Evolutionary conservation across 148 eudicot species (phyloP).

Genomic region (Chenopodium formosanum): DNA sequence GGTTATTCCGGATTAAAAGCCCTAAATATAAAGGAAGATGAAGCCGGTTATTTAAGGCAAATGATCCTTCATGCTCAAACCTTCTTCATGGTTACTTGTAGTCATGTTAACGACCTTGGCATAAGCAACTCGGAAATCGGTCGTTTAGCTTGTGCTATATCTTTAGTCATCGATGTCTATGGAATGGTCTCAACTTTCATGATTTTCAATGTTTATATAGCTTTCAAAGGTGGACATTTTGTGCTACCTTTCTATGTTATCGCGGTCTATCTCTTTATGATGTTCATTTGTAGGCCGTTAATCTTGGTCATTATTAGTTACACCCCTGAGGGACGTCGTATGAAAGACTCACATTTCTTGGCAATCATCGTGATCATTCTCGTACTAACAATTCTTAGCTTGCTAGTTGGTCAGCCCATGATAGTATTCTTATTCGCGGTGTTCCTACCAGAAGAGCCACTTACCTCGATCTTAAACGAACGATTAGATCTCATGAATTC

Average conservation of each 20-base stretch:
- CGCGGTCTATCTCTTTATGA: background rate
- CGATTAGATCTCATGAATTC: constrained; percentile 13
- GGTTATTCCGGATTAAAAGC: background rate
- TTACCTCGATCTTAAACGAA: constrained; percentile 6
- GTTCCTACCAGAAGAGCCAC: constrained; percentile 27
- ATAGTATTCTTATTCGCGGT: constrained; percentile 14
- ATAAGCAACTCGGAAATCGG: constrained; percentile 23
- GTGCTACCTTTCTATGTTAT: background rate
- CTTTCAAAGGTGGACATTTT: background rate
- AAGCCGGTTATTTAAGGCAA: background rate
- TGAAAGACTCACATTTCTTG: constrained; percentile 21
- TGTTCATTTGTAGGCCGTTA: constrained; percentile 13
- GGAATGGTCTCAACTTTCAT: background rate
- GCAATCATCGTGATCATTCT: constrained; percentile 1
- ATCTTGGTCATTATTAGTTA: constrained; percentile 5
- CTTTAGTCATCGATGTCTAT: constrained; percentile 11
- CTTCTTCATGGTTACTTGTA: constrained; percentile 19
- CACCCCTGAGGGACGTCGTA: constrained; percentile 17
- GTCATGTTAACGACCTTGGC: constrained; percentile 22
- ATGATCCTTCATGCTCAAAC: background rate
- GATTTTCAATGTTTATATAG: background rate
- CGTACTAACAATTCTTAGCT: background rate
- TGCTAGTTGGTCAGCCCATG: background rate
- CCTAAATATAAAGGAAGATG: background rate
- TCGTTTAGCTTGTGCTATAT: background rate